Percentiles rank a stretch among this genome's conserved stretches.
These are phyloP conservation scores for Saccharomyces hybrid DNA, from an alignment of 1,139 yeast species.

Conservation along the genomic window DNA sequence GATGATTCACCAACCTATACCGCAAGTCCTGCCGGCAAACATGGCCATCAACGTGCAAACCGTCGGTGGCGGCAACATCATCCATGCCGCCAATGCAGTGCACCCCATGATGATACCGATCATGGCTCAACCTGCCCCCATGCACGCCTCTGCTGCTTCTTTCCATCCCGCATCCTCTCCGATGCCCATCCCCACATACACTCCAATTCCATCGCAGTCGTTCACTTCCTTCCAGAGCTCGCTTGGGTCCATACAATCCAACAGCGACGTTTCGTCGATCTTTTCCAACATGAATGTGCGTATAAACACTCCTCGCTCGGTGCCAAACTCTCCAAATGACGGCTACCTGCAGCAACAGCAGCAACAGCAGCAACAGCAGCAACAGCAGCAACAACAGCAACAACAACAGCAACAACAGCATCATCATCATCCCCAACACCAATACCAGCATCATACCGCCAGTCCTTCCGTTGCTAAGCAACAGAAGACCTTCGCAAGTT, in stretches of 20 bases:
- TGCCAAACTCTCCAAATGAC: not conserved
- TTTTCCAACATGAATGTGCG: not conserved
- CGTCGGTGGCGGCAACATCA: not conserved
- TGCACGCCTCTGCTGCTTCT: not conserved
- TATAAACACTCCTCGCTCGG: not conserved
- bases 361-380: not conserved
- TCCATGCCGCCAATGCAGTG: not conserved
- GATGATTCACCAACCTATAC: not conserved
- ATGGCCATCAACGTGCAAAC: not conserved
- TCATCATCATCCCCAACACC: not conserved
- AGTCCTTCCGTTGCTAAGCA: not conserved
- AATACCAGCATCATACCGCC: not conserved
- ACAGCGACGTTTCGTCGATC: not conserved
- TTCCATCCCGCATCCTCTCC: not conserved
- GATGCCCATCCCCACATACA: not conserved
- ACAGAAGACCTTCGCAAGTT: not conserved
- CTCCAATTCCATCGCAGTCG: not conserved
- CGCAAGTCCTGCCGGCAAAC: not conserved
- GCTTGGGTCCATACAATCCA: not conserved
- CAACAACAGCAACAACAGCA: not conserved
- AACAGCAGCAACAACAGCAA: not conserved
- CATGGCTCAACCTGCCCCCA: not conserved
- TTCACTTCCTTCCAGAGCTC: slow-evolving; percentile 1
- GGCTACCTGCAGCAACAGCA: not conserved
- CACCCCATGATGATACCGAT: not conserved